A percentile compares a stretch with the other conserved stretches of the same genome.
Conservation (phyloP, 805 yeast genomes). For the Pichia deserticola region DNA sequence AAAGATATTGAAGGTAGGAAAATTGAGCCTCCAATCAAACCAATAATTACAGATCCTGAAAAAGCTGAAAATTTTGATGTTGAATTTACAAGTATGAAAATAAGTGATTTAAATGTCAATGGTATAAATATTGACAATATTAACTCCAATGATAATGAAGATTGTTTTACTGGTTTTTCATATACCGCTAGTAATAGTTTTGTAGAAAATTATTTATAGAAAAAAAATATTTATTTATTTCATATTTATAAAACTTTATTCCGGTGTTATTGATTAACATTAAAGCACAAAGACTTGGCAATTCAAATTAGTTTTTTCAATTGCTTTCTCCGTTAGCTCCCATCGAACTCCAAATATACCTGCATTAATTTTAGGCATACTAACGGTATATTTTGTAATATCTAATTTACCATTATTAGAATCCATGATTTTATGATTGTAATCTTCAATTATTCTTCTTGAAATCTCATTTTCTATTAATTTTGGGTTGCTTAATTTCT, state of each 20-base stretch:
- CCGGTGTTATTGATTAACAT: background rate
- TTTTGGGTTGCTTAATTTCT: conserved; percentile 27
- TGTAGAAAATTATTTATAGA: conserved; percentile 24
- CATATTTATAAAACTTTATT: background rate
- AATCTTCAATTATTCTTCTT: background rate
- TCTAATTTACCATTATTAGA: background rate
- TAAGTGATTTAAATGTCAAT: conserved; percentile 12
- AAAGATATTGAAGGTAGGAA: conserved; percentile 39
- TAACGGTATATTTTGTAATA: conserved; percentile 22
- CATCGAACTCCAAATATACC: conserved; percentile 80
- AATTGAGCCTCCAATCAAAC: conserved; percentile 65
- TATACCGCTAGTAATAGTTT: conserved; percentile 35
- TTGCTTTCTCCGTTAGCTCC: conserved; percentile 52
- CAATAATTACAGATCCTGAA: conserved; percentile 65
- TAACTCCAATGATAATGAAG: background rate
- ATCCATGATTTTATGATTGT: background rate
- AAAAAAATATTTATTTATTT: no score
- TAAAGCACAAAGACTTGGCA: conserved; percentile 43
- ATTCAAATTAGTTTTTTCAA: conserved; percentile 30
- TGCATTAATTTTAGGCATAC: conserved; percentile 74
- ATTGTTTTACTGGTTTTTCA: conserved; percentile 36
- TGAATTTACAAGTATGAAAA: conserved; percentile 60
- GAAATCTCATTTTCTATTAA: conserved; percentile 5
- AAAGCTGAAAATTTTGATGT: conserved; percentile 73
- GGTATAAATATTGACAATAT: background rate